Evolutionary conservation across 768 basidiomycete genomes (phyloP).

Genomic region (Tylopilus subfusipes): DNA sequence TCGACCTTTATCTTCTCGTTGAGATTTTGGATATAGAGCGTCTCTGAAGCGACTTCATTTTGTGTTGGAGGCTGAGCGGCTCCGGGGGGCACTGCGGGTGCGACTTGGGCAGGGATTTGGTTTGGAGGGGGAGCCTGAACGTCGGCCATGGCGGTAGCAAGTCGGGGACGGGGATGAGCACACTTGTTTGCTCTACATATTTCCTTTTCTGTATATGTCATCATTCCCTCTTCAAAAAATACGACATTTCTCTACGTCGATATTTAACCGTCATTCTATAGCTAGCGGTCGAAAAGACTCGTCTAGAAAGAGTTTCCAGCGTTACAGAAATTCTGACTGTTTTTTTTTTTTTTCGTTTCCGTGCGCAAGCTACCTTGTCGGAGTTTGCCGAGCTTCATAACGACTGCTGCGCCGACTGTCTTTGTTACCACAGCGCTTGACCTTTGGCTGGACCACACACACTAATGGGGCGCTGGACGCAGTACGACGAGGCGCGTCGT

Average conservation of each 20-base stretch:
- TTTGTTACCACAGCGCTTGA: constrained; percentile 3
- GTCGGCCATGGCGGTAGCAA: constrained; percentile 35
- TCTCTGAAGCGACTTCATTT: constrained; percentile 64
- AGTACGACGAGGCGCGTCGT: constrained; percentile 31
- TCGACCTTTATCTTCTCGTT: constrained; percentile 91
- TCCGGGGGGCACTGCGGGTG: constrained; percentile 17
- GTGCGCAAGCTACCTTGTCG: constrained; percentile 3
- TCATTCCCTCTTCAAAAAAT: background rate
- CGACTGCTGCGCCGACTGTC: background rate
- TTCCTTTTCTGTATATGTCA: constrained; percentile 18
- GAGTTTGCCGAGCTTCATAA: constrained; percentile 18
- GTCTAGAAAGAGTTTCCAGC: background rate
- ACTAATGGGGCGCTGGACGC: constrained; percentile 38
- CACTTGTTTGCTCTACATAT: constrained; percentile 22
- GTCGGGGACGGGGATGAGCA: background rate
- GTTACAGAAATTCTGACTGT: background rate
- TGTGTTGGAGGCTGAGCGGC: constrained; percentile 24
- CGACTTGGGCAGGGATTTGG: constrained; percentile 26
- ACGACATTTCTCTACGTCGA: background rate
- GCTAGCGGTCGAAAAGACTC: background rate
- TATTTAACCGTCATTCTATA: background rate
- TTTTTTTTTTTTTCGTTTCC: background rate
- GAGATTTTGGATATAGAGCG: constrained; percentile 92
- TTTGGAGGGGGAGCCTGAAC: constrained; percentile 32
- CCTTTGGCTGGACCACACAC: constrained; percentile 22